Evolutionary conservation across 495 filamentous ascomycete species (phyloP), one percentile per base, ranked within the genome.

Genomic region (Lasiosphaeriaceae sp.): DNA sequence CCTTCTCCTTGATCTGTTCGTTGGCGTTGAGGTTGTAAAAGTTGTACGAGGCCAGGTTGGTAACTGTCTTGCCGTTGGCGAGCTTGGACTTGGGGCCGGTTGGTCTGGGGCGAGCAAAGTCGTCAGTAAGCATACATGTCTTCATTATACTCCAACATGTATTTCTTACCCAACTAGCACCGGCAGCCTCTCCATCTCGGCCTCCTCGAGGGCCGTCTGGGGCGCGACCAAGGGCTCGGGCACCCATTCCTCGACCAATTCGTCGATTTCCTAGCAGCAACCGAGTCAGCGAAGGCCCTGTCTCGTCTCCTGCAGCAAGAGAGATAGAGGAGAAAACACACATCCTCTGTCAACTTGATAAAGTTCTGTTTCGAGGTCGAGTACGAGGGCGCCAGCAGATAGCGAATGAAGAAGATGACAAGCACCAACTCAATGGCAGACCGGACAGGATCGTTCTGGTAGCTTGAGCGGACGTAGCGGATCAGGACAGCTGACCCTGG

Each of bases 11-110:
- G 62, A 99, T 83, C 9, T 85, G 80, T 55, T 97, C 92, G 68
- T 96, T 96, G 21, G 83, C 85, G 59, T 92, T 88, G 65, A 99
- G 90, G 71, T 99, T 97, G 79, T 94, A 99, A 73, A 91, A 95
- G 66, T 97, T 97, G 74, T 89, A 93, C 6, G 90, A 93, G 29
- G 89, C 92, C 37, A 97, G 84, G 69, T 99, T 97, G 47, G 80
- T 88, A 20, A 96, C 94, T 11, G 89, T 93, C 54, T 89, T 87
- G 57, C 93, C 95, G 67, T 89, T 96, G 14, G 86, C 77, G 52
- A 99, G 83, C 69, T 95, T 97, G 34, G 85, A 85, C 65, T 92
- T 96, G 43, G 89, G 92, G 16, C 93, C 92, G 4, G 92, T 90
- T 16, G 94, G 90, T 43, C 92, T 96, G 65, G 8, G 22, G 35